Percentiles rank a stretch among this genome's conserved stretches.
Conservation (phyloP, 2,329 filamentous ascomycete genomes). For the Verticillium isaacii region DNA sequence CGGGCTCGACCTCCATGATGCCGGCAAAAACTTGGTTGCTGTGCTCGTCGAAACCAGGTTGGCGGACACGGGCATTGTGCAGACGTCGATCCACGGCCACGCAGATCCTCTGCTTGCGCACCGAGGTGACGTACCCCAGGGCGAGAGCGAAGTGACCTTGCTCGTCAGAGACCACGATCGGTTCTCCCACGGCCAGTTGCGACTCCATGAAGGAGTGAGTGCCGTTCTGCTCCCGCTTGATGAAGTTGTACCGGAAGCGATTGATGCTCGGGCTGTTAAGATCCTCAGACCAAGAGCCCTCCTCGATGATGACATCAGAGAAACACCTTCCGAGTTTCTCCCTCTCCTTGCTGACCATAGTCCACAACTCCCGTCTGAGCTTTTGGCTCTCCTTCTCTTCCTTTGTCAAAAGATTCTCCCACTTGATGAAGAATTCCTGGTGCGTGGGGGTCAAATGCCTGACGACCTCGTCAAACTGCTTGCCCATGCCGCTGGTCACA, state of each 20-base stretch:
- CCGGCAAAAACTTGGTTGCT: slow-evolving; percentile 83
- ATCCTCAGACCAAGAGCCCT: slow-evolving; percentile 68
- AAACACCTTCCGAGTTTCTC: slow-evolving; percentile 90
- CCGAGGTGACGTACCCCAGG: slow-evolving; percentile 81
- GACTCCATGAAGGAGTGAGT: slow-evolving; percentile 87
- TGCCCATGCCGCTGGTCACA: slow-evolving; percentile 74
- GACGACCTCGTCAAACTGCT: slow-evolving; percentile 78
- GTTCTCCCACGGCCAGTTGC: slow-evolving; percentile 80
- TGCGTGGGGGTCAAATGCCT: slow-evolving; percentile 71
- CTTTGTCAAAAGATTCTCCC: slow-evolving; percentile 88
- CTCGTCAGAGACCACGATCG: slow-evolving; percentile 94
- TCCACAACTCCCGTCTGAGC: slow-evolving; percentile 88
- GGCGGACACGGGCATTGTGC: slow-evolving; percentile 76
- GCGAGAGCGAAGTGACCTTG: slow-evolving; percentile 91
- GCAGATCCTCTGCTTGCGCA: slow-evolving; percentile 70
- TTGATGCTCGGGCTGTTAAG: slow-evolving; percentile 77
- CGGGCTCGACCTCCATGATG: slow-evolving; percentile 77
- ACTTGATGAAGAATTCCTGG: slow-evolving; percentile 84
- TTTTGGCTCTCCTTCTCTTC: slow-evolving; percentile 90
- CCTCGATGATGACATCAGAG: slow-evolving; percentile 77
- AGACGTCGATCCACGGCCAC: slow-evolving; percentile 88
- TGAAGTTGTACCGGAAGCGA: slow-evolving; percentile 79
- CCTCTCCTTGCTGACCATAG: slow-evolving; percentile 83
- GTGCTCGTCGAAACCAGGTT: slow-evolving; percentile 68
- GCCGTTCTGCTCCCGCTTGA: slow-evolving; percentile 58